Conservation (phyloP, 2,329 filamentous ascomycete species). For the Pseudogymnoascus sp. region DNA sequence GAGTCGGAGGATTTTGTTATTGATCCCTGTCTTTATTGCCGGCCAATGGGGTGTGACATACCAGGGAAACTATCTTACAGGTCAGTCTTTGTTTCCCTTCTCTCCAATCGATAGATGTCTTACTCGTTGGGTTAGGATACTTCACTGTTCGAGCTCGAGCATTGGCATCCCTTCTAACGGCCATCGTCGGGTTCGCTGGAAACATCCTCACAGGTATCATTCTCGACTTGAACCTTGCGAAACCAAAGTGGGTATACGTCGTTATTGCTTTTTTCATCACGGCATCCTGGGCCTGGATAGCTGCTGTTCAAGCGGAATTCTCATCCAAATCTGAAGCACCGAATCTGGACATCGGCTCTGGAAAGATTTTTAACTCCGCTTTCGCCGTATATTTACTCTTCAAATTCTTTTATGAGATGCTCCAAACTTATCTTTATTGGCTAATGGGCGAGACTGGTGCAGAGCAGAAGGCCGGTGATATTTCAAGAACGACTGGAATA, state of each 20-base stretch:
- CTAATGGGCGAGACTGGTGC: slow-evolving; percentile 23
- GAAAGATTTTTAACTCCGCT: not conserved
- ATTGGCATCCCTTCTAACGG: slow-evolving; percentile 51
- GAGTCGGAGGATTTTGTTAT: slow-evolving; percentile 50
- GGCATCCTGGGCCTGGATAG: not conserved
- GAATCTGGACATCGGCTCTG: not conserved
- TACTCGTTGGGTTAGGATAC: slow-evolving; percentile 36
- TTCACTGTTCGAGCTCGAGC: slow-evolving; percentile 63
- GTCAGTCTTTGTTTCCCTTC: not conserved
- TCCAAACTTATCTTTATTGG: slow-evolving; percentile 24
- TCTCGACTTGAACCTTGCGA: not conserved
- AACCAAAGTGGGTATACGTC: not conserved
- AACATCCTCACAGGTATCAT: not conserved
- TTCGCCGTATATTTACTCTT: slow-evolving; percentile 19
- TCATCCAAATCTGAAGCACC: slow-evolving; percentile 10
- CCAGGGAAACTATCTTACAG: slow-evolving; percentile 35
- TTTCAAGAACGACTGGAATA: slow-evolving; percentile 28
- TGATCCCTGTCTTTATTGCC: slow-evolving; percentile 61
- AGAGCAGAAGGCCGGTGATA: slow-evolving; percentile 26
- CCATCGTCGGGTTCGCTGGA: not conserved
- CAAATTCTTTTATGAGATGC: slow-evolving; percentile 22
- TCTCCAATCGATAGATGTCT: not conserved
- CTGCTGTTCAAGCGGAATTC: not conserved
- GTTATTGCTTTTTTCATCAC: not conserved
- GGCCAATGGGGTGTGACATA: slow-evolving; percentile 48